phyloP scores from a whole-genome alignment of 768 basidiomycete species.

The Pisolithus tinctorius region DNA sequence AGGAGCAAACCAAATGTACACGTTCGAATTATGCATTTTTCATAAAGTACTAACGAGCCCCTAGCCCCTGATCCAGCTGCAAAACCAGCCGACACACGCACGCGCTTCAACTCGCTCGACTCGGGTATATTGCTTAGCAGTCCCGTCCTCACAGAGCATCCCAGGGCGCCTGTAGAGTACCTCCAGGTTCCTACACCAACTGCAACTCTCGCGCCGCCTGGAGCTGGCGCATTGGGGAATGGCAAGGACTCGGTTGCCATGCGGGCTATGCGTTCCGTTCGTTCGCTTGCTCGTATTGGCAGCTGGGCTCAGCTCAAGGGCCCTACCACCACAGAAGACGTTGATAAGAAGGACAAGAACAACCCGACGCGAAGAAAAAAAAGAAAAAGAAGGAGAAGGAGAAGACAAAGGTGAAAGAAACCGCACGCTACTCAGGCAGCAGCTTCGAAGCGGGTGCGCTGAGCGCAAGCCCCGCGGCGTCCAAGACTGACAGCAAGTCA shows the following conservation, averaged over 20 bases:
- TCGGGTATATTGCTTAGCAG: constrained; percentile 31
- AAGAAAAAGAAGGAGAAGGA: constrained; percentile 35
- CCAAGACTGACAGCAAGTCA: constrained; percentile 25
- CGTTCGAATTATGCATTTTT: background rate
- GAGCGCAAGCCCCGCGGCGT: constrained; percentile 29
- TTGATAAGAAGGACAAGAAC: constrained; percentile 23
- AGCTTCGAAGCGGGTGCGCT: constrained; percentile 65
- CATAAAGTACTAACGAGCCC: constrained; percentile 3
- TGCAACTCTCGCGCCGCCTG: constrained; percentile 33
- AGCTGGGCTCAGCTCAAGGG: constrained; percentile 61
- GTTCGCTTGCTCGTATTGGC: constrained; percentile 63
- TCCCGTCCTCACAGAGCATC: constrained; percentile 12
- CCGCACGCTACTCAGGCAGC: constrained; percentile 45
- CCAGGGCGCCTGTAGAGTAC: constrained; percentile 7
- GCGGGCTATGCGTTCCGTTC: constrained; percentile 71
- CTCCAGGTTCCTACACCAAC: constrained; percentile 18
- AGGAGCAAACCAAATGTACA: constrained; percentile 31
- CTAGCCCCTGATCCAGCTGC: constrained; percentile 42
- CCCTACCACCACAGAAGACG: constrained; percentile 25
- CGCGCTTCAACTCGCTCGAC: constrained; percentile 62
- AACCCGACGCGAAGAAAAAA: constrained; percentile 27
- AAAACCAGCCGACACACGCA: constrained; percentile 28
- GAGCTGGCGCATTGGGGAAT: constrained; percentile 13
- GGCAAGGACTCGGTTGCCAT: constrained; percentile 62
- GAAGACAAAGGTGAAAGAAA: constrained; percentile 29